Evolutionary conservation across 2,329 filamentous ascomycete genomes (phyloP).

Genomic region (Hirsutella thompsonii): DNA sequence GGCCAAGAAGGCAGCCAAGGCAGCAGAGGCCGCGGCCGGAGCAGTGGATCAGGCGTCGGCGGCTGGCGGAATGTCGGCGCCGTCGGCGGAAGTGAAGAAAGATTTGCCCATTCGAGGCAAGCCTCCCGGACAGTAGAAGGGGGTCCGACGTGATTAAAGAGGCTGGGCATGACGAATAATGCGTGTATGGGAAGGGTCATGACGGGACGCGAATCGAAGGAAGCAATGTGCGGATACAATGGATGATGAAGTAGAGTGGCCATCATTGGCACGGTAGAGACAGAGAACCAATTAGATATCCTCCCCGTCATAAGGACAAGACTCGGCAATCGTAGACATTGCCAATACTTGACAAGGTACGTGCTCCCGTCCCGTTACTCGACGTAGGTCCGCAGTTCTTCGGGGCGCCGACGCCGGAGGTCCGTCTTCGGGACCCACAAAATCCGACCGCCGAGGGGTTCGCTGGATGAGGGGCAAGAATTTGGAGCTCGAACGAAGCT

Average conservation of each 20-base stretch:
- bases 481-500: background rate
- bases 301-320: too few species aligned
- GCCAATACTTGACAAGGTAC: too few species aligned
- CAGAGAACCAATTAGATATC: too few species aligned
- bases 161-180: background rate
- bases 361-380: too few species aligned
- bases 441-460: background rate
- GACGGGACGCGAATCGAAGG: too few species aligned
- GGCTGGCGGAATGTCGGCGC: constrained; percentile 5
- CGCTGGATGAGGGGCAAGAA: background rate
- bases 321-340: too few species aligned
- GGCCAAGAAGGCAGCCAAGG: constrained; percentile 21
- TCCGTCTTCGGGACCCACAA: background rate
- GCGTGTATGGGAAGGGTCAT: too few species aligned
- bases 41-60: constrained; percentile 8
- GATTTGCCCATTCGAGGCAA: constrained; percentile 12
- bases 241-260: too few species aligned
- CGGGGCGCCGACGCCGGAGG: background rate
- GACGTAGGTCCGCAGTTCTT: too few species aligned
- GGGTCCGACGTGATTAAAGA: background rate
- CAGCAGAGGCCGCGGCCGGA: constrained; percentile 13
- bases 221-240: too few species aligned
- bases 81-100: constrained; percentile 9
- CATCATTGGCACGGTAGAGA: too few species aligned
- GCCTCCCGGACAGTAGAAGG: background rate